Base-by-base conservation (phyloP, 176 grass and related monocot genomes). In the Rhynchospora pubera region DNA sequence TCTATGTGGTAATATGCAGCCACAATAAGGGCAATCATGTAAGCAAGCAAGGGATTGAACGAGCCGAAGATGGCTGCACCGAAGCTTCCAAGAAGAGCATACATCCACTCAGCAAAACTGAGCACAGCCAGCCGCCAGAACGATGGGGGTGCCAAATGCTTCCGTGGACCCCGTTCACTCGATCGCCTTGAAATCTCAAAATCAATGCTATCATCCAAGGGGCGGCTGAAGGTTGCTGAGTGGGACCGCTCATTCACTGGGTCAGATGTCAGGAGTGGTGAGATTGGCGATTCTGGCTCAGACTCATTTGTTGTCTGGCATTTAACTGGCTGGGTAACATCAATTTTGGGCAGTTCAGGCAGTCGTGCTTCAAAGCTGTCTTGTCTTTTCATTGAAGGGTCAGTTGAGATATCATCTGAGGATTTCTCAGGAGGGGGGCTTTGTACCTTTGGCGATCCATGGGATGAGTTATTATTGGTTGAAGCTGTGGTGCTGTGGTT, bases 41-140 rank as follows among this genome's bases (percentile, higher is more conserved):
- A 96, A 85, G 97, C 97, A 91, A 99, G 92, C 82, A 99, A 91
- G 10, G 97, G 97, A 89, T 93, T 96, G 88, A 99, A 95, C 76
- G 93, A 95, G 79, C 97, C 97, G 85, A 99, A 99, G 78, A 90
- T 91, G 70, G 97, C 97, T 62, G 97, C 97, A 30, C 93, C 97
- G 79, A 88, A 78, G 85, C 97, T 93, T 53, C 93, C 97, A 84
- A 99, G 87, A 82, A 95, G 77, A 87, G 92, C 92, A 73, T 94
- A 99, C 90, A 95, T 90, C 80, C 94, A 99, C 83, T 99, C 96
- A 10, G 91, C 88, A 51, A 95, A 86, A 87, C 96, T 95, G 71
- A 99, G 92, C 83, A 93, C 87, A 15, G 87, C 89, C 83, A 99
- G 91, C 84, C 82, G 94, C 96, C 92, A 99, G 82, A 99, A 95